Base-by-base conservation (phyloP, 805 yeast species). In the Isabelozyma pseudorhagii region DNA sequence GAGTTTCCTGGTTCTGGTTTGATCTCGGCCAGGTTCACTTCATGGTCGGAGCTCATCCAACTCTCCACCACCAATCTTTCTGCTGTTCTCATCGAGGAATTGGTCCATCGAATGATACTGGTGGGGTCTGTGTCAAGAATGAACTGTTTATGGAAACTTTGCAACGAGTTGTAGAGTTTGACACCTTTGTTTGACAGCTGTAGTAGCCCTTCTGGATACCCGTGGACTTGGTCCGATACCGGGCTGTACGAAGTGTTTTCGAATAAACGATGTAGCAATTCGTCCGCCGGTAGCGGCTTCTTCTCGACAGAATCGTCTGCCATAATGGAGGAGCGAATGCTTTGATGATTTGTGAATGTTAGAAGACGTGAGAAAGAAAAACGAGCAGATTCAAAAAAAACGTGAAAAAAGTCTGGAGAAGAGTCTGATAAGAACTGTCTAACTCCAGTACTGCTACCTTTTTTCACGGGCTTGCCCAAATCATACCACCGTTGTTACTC, bases 111-210 rank as follows among this genome's bases (percentile, higher is more conserved):
- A 21, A 64, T 64, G 18, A 64, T 50, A 3, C 39, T 42, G 4
- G 50, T 39, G 5, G 53, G 29, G 15, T 49, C 48, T 4, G 54
- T 54, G 4, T 53, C 56, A 2, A 49, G 53, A 1, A 65, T 56
- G 53, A 72, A 72, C 55, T 72, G 78, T 43, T 64, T 60, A 38
- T 59, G 61, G 52, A 62, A 61, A 14, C 72, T 54, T 56, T 74
- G 78, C 49, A 69, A 62, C 9, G 67, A 59, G 7, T 54, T 48
- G 48, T 68, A 69, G 53, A 59, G 66, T 50, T 59, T 61, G 52
- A 66, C 68, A 8, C 64, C 72, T 11, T 64, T 55, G 11, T 42
- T 47, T 1, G 71, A 48, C 29, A 56, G 51, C 46, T 74, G 75
- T 4, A 74, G 64, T 3, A 74, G 52, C 28, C 47, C 50, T 45